Evolutionary conservation across 2,329 filamentous ascomycete species (phyloP).

Genomic region (Curvularia sp.): DNA sequence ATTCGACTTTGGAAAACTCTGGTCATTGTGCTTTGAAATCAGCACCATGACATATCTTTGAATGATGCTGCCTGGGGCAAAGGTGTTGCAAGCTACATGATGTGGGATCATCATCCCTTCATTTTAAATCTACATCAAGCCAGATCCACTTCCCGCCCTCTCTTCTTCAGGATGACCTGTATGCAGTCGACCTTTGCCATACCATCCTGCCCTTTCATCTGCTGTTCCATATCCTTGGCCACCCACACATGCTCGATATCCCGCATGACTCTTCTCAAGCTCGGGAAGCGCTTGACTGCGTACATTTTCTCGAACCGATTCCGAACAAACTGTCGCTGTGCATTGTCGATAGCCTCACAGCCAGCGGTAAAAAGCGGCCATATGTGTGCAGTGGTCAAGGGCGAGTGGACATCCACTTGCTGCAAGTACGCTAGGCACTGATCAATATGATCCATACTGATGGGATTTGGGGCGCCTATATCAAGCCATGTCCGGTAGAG

Average conservation of each 20-base stretch:
- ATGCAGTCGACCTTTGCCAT: conserved; percentile 46
- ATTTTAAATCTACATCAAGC: conserved; percentile 18
- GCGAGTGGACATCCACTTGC: conserved; percentile 27
- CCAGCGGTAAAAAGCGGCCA: conserved; percentile 46
- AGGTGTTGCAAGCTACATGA: not conserved
- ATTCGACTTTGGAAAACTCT: not conserved
- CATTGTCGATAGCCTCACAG: conserved; percentile 34
- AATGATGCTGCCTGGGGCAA: not conserved
- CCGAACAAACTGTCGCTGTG: conserved; percentile 37
- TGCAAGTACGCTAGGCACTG: conserved; percentile 32
- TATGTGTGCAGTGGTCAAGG: conserved; percentile 39
- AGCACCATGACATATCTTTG: too few relatives aligned
- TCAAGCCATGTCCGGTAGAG: conserved; percentile 45
- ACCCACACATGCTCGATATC: conserved; percentile 44
- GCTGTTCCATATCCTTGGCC: conserved; percentile 37
- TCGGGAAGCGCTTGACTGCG: conserved; percentile 33
- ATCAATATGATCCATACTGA: conserved; percentile 39
- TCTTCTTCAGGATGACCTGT: conserved; percentile 36
- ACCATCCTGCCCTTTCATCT: conserved; percentile 30
- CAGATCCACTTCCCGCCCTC: conserved; percentile 42
- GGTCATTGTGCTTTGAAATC: not conserved
- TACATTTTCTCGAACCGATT: conserved; percentile 39
- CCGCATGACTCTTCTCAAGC: conserved; percentile 34
- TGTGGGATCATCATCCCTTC: not conserved
- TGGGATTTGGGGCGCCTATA: conserved; percentile 42